Conservation (phyloP, 148 eudicot genomes). For the Arctostaphylos glauca region DNA sequence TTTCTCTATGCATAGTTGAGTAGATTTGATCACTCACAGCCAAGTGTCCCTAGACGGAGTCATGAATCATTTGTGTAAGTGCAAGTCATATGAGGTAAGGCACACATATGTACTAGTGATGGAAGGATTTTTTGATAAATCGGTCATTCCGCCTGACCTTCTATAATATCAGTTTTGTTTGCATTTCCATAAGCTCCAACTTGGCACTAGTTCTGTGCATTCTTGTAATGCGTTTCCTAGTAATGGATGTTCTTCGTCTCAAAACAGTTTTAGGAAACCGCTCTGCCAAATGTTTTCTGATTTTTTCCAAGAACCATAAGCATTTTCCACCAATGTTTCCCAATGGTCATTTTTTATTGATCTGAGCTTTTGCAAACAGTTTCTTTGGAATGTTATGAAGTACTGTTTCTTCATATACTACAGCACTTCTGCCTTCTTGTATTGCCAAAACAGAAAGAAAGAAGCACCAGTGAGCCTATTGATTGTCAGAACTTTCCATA, state of each 20-base stretch:
- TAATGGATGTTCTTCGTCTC: not conserved
- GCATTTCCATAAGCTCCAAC: not conserved
- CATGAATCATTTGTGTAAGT: not conserved
- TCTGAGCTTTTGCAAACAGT: not conserved
- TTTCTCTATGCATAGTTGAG: not conserved
- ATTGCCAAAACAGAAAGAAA: not conserved
- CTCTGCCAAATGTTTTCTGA: not conserved
- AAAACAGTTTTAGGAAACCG: not conserved
- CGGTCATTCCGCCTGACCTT: not conserved
- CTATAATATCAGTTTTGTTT: not conserved
- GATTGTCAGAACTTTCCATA: not conserved
- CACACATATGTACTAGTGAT: not conserved
- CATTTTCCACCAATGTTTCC: not conserved
- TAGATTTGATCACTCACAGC: slow-evolving; percentile 1
- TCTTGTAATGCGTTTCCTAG: not conserved
- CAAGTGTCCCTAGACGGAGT: not conserved
- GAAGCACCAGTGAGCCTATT: not conserved
- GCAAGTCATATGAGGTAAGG: not conserved
- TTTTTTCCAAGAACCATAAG: not conserved
- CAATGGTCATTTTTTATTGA: not conserved
- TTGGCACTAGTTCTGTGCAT: not conserved
- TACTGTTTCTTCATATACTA: not conserved
- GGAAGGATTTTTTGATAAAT: not conserved
- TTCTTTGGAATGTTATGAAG: not conserved
- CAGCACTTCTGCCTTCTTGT: not conserved